Percentiles rank a stretch among this genome's conserved stretches.
Evolutionary conservation across 345 rosid species (phyloP).

Genomic region (Brassica carinata): DNA sequence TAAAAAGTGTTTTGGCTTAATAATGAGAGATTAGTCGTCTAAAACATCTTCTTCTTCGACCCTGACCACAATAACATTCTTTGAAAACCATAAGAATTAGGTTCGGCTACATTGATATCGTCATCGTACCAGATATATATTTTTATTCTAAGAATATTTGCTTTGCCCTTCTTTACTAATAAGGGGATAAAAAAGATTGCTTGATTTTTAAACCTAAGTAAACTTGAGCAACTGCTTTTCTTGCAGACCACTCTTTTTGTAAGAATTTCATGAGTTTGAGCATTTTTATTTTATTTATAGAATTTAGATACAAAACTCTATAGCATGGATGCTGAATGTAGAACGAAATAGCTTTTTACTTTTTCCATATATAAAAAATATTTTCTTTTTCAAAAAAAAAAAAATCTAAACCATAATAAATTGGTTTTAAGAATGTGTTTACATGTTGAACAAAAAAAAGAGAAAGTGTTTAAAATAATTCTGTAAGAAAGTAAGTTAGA

Average conservation of each 20-base stretch:
- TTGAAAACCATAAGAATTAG: conserved; percentile 13
- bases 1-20: conserved; percentile 17
- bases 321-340: neutral
- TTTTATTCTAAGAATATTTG: conserved; percentile 4
- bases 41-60: conserved; percentile 14
- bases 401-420: neutral
- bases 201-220: conserved; percentile 30
- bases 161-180: conserved; percentile 22
- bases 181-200: conserved; percentile 28
- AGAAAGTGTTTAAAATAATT: neutral
- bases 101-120: neutral
- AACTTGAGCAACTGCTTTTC: conserved; percentile 26
- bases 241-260: conserved; percentile 32
- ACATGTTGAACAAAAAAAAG: too few relatives aligned
- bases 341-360: neutral
- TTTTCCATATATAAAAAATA: neutral
- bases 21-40: conserved; percentile 15
- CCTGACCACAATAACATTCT: conserved; percentile 14
- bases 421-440: neutral
- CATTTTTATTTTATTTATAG: neutral
- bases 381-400: neutral
- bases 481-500: neutral
- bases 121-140: conserved; percentile 8
- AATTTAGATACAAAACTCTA: neutral
- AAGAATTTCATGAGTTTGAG: neutral